Evolutionary conservation across 2,329 filamentous ascomycete species (phyloP).

Genomic region (Trichophyton benhamiae): DNA sequence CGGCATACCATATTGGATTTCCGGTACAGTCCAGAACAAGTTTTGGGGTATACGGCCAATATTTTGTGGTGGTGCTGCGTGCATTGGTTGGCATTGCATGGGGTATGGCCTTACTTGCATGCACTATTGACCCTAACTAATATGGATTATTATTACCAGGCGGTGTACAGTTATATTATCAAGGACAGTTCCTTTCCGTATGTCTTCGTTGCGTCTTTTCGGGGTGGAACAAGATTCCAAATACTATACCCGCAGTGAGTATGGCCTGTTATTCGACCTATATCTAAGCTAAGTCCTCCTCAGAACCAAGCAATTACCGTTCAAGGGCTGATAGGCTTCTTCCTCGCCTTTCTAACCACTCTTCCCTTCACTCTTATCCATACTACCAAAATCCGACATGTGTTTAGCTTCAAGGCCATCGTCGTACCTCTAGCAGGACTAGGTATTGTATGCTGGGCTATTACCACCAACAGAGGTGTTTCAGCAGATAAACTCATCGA

Average conservation of each 20-base stretch:
- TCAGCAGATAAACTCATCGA: conserved; percentile 14
- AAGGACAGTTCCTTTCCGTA: conserved; percentile 18
- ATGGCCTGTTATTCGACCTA: not conserved
- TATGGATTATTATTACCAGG: conserved; percentile 7
- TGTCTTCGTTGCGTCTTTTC: conserved; percentile 20
- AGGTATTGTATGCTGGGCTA: conserved; percentile 27
- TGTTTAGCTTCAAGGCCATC: conserved; percentile 28
- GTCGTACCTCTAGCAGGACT: conserved; percentile 27
- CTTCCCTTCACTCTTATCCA: conserved; percentile 25
- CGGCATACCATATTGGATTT: conserved; percentile 15
- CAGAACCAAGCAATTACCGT: conserved; percentile 18
- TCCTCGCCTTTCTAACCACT: conserved; percentile 18
- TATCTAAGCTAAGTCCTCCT: not conserved
- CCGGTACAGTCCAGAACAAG: conserved; percentile 14
- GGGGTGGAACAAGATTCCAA: conserved; percentile 17
- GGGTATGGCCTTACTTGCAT: conserved; percentile 8
- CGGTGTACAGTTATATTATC: conserved; percentile 16
- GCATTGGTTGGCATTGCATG: conserved; percentile 14
- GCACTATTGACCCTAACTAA: not conserved
- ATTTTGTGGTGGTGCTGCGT: conserved; percentile 15
- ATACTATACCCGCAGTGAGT: conserved; percentile 16
- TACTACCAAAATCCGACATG: conserved; percentile 25
- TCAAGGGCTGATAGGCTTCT: conserved; percentile 17
- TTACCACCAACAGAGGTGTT: conserved; percentile 17
- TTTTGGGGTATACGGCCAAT: conserved; percentile 15